phyloP scores from a whole-genome alignment of 148 eudicot species.

The Drosera capensis region DNA sequence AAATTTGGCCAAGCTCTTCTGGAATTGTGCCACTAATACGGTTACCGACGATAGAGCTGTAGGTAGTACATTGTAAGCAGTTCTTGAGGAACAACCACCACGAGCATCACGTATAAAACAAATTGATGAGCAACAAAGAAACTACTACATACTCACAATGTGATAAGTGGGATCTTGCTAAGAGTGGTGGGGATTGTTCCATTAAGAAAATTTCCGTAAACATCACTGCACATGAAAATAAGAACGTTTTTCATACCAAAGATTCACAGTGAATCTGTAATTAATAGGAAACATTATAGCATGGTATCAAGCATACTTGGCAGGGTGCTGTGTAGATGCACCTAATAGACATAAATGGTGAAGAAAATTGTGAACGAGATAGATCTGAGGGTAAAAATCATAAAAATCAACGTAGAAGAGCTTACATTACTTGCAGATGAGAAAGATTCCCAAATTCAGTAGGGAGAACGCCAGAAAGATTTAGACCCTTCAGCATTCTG shows the following conservation, averaged over 20 bases:
- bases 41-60: slow-evolving; percentile 43
- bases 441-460: slow-evolving; percentile 34
- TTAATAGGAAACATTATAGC: too few relatives aligned
- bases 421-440: slow-evolving; percentile 49
- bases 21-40: slow-evolving; percentile 45
- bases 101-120: background rate
- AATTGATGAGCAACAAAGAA: background rate
- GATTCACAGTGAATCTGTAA: background rate
- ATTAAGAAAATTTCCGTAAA: slow-evolving; percentile 38
- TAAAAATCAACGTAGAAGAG: too few relatives aligned
- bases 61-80: background rate
- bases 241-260: background rate
- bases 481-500: slow-evolving; percentile 55
- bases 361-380: background rate
- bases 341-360: too few relatives aligned
- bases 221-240: slow-evolving; percentile 28
- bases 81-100: background rate
- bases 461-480: slow-evolving; percentile 50
- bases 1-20: slow-evolving; percentile 41
- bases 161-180: slow-evolving; percentile 29
- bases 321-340: too few relatives aligned
- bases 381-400: too few relatives aligned
- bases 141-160: slow-evolving; percentile 37
- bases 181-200: slow-evolving; percentile 48
- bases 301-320: too few relatives aligned